Conservation (phyloP, 768 basidiomycete genomes). For the Panaeolus papilionaceus region DNA sequence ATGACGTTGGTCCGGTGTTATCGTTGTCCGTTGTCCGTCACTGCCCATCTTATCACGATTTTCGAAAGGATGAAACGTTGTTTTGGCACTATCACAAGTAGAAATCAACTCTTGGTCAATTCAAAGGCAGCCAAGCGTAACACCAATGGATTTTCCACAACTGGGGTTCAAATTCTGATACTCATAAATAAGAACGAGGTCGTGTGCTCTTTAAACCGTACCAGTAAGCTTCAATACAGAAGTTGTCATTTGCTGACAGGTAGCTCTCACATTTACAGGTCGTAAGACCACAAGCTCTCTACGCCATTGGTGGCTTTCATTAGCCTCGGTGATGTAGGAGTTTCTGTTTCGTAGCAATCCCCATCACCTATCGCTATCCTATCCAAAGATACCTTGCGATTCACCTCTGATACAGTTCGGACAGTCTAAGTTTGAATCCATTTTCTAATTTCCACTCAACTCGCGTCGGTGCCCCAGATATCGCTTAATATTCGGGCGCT, state of each 20-base stretch:
- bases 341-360: neutral
- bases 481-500: conserved; percentile 11
- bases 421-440: neutral
- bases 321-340: neutral
- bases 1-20: neutral
- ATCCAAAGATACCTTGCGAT: conserved; percentile 6
- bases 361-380: neutral
- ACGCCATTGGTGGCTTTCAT: conserved; percentile 8
- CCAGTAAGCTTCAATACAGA: neutral
- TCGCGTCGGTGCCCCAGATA: neutral
- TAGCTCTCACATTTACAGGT: neutral
- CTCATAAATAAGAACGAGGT: neutral
- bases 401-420: neutral
- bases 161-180: neutral
- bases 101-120: neutral
- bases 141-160: neutral
- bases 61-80: neutral
- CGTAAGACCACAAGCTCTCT: conserved; percentile 1
- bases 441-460: neutral
- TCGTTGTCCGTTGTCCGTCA: neutral
- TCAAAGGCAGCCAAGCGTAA: neutral
- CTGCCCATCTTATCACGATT: neutral
- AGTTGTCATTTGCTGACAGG: neutral
- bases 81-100: neutral
- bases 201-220: neutral